Evolutionary conservation across 768 basidiomycete genomes (phyloP), one percentile per base, ranked within the genome.

Genomic region (Mycena alexandri): DNA sequence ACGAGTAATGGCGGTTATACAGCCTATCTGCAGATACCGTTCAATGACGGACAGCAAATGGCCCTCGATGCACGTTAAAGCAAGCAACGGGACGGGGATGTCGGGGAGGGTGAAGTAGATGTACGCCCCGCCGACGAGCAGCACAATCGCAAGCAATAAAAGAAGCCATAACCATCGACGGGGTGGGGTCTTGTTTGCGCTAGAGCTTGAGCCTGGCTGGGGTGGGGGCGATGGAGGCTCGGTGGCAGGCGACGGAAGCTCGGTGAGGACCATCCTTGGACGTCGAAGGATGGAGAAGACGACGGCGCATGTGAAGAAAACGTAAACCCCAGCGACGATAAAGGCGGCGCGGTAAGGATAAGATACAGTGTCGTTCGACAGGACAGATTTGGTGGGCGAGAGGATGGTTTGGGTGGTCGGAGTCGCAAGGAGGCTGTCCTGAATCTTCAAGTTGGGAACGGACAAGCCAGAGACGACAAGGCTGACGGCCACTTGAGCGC

Each of bases 211-310:
- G 17, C 34, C 34, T 48, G 47, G 33, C 9, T 48, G 44, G 46
- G 58, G 36, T 5, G 58, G 58, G 48, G 58, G 58, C 7, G 58
- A 48, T 17, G 58, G 46, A 48, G 44, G 46, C 34, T 33, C 43
- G 21, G n/a, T 24, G 58, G 17, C 29, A 29, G 29, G 29, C 29
- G 29, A 29, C 29, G 29, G 29, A 29, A 6, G 29, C 29, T 29
- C 29, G 29, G 6, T 29, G 29, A 29, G 29, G 29, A 29, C 29
- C 29, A 3, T 29, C 29, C 29, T 29, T 29, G 29, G 29, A 29
- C 6, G 29, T 29, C 29, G 29, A 29, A 29, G 29, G 29, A 29
- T 29, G 6, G 29, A 29, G 29, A 29, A 6, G 29, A 29, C 6
- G 6, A 29, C 6, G 29, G 29, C 29, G 29, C 29, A 29, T 29